Evolutionary conservation across 2,329 filamentous ascomycete species (phyloP).

Genomic region (Cercospora citrullina): DNA sequence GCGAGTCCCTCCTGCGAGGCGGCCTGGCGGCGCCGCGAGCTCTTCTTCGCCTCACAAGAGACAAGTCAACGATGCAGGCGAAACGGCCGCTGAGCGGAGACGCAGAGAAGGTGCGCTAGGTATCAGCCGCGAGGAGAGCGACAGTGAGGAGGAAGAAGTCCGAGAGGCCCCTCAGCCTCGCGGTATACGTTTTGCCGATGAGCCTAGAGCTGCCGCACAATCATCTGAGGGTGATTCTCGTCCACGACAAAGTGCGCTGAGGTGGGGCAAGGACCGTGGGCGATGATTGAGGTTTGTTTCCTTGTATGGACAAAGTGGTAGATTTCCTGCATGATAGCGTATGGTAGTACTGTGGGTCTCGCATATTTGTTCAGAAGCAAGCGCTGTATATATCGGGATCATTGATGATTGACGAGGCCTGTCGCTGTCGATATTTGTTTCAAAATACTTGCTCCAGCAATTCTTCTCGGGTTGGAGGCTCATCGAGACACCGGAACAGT

Average conservation of each 20-base stretch:
- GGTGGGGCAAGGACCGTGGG: conserved; percentile 37
- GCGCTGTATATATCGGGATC: background rate
- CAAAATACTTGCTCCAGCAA: background rate
- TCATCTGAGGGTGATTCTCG: background rate
- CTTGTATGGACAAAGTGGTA: background rate
- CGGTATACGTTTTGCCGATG: conserved; percentile 35
- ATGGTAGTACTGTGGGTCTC: background rate
- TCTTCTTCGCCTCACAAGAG: conserved; percentile 21
- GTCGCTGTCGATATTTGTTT: background rate
- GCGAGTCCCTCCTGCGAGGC: conserved; percentile 35
- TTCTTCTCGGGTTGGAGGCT: background rate
- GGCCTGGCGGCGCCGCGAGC: conserved; percentile 6
- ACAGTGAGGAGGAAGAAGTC: conserved; percentile 52
- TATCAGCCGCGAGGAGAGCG: conserved; percentile 49
- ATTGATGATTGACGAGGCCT: too few relatives aligned
- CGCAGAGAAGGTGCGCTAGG: conserved; percentile 74
- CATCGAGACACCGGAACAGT: background rate
- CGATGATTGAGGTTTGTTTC: background rate
- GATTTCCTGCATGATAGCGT: background rate
- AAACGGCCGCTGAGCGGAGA: conserved; percentile 73
- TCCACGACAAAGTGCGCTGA: conserved; percentile 32
- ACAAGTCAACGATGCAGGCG: conserved; percentile 49
- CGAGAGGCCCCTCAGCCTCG: conserved; percentile 19
- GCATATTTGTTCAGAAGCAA: background rate
- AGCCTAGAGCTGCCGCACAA: conserved; percentile 12